Conservation (phyloP, 305 asterid genomes). For the Plantago lanceolata region DNA sequence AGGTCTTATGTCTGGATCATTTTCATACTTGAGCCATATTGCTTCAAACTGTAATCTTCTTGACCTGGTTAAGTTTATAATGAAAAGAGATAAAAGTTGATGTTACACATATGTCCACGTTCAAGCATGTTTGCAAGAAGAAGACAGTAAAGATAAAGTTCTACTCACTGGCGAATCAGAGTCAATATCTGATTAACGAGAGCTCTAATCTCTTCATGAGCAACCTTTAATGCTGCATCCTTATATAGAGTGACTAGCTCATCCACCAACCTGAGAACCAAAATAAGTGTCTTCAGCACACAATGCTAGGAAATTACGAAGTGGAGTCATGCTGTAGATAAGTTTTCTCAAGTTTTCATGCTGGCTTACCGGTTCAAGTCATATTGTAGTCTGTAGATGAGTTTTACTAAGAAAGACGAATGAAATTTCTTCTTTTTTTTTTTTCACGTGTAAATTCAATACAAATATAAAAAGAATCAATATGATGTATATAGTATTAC, state of each 20-base stretch:
- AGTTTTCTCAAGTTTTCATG: neutral
- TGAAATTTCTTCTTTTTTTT: no score
- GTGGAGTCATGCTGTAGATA: neutral
- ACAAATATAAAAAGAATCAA: no score
- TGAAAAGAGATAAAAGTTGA: conserved; percentile 2
- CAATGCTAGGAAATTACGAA: conserved; percentile 7
- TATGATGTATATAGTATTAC: neutral
- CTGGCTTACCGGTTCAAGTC: neutral
- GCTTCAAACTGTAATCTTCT: conserved; percentile 55
- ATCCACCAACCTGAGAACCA: conserved; percentile 63
- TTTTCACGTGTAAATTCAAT: no score
- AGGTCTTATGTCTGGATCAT: conserved; percentile 66
- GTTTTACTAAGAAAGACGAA: no score
- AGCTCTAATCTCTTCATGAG: conserved; percentile 65
- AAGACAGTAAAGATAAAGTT: conserved; percentile 10
- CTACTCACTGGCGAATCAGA: conserved; percentile 59
- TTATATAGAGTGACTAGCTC: conserved; percentile 76
- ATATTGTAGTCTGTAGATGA: no score
- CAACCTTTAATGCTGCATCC: conserved; percentile 69
- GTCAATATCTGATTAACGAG: conserved; percentile 52
- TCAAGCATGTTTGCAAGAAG: neutral
- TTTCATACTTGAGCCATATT: conserved; percentile 68
- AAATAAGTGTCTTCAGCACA: conserved; percentile 7
- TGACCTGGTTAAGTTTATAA: conserved; percentile 40
- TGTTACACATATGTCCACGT: neutral